Conservation (phyloP, 1,284 basidiomycete species). For the Xanthoconium separans region DNA sequence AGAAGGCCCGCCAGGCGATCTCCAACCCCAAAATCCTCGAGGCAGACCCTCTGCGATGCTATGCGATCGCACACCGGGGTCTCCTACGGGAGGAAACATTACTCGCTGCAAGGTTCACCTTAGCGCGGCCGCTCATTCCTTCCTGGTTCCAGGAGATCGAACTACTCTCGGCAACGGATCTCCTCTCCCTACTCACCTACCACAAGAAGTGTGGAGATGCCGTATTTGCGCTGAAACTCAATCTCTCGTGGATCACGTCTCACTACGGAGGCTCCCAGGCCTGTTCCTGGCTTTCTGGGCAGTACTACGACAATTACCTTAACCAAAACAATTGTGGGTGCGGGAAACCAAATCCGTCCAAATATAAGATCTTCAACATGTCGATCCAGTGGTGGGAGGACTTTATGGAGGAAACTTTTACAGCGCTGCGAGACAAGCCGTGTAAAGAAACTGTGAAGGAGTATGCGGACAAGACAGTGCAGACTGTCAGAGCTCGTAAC, state of each 20-base stretch:
- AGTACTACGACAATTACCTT: too few species aligned
- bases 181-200: background rate
- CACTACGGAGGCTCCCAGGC: background rate
- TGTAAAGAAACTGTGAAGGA: slow-evolving; percentile 1
- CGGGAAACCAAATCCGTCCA: background rate
- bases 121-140: background rate
- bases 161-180: background rate
- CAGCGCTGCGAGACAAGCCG: slow-evolving; percentile 2
- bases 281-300: background rate
- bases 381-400: slow-evolving; percentile 16
- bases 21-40: too few species aligned
- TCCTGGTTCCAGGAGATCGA: background rate
- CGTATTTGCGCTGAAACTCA: background rate
- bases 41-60: too few species aligned
- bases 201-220: slow-evolving; percentile 1
- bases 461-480: too few species aligned
- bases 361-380: background rate
- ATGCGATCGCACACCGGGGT: too few species aligned
- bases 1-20: too few species aligned
- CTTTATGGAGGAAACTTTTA: background rate
- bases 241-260: background rate
- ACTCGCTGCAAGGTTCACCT: background rate
- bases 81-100: background rate
- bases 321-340: background rate
- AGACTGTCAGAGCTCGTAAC: too few species aligned